These are phyloP conservation scores for Wallemia ichthyophaga DNA, from an alignment of 1,284 basidiomycete genomes.

Conservation along the genomic window DNA sequence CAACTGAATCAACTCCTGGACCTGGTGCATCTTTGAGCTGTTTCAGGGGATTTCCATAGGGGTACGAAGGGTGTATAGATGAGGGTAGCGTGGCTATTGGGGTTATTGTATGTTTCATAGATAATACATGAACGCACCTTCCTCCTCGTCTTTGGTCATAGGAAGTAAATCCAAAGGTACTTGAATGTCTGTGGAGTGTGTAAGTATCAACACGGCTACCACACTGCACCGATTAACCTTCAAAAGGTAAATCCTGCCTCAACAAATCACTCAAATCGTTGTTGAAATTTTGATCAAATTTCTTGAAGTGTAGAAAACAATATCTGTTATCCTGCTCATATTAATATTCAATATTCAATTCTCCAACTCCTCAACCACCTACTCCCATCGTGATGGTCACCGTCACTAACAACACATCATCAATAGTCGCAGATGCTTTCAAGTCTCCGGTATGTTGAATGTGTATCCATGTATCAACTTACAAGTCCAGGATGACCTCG, in stretches of 20 bases:
- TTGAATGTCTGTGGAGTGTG: constrained; percentile 8
- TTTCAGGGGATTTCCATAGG: constrained; percentile 11
- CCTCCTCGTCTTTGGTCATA: constrained; percentile 11
- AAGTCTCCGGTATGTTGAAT: not conserved
- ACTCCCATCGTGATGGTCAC: not conserved
- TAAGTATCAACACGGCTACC: too few relatives aligned
- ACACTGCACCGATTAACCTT: constrained; percentile 5
- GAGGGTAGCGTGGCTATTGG: constrained; percentile 8
- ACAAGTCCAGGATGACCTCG: constrained; percentile 69
- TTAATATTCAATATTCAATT: not conserved
- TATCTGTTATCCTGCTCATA: constrained; percentile 8
- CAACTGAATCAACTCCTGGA: too few relatives aligned
- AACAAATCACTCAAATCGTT: constrained; percentile 4
- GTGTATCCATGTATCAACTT: not conserved
- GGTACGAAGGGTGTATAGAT: constrained; percentile 10
- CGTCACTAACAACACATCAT: not conserved
- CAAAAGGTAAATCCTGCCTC: constrained; percentile 6
- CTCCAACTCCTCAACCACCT: not conserved
- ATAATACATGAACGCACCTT: constrained; percentile 6
- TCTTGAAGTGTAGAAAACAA: constrained; percentile 4
- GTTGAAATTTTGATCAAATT: not conserved
- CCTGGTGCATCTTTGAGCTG: not conserved
- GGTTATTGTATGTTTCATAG: not conserved
- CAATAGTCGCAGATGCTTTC: not conserved
- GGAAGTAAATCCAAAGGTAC: constrained; percentile 9